These are phyloP conservation scores for Salix brachista DNA, from an alignment of 345 rosid species.

Conservation along the genomic window DNA sequence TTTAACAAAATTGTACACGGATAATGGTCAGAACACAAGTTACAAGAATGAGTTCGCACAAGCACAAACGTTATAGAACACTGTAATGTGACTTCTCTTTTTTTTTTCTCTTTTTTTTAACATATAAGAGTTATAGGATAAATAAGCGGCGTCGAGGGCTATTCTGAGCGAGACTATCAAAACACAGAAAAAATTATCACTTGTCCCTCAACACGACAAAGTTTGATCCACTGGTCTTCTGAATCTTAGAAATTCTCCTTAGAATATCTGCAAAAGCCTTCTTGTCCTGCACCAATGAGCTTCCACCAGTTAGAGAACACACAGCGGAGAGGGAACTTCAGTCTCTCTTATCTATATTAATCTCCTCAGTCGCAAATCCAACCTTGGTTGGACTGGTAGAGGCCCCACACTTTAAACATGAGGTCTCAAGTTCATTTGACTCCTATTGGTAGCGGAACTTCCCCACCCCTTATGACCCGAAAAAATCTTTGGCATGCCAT, in stretches of 20 bases:
- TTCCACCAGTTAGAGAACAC: not conserved
- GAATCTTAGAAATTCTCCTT: slow-evolving; percentile 83
- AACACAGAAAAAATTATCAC: slow-evolving; percentile 13
- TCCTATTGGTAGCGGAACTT: not conserved
- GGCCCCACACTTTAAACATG: not conserved
- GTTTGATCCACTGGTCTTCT: slow-evolving; percentile 67
- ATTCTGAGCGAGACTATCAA: not conserved
- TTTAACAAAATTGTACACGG: not conserved
- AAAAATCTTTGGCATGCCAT: not conserved
- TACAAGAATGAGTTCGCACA: not conserved
- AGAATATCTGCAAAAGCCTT: slow-evolving; percentile 69
- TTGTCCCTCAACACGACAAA: slow-evolving; percentile 72
- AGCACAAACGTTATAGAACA: not conserved
- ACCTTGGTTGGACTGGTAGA: not conserved
- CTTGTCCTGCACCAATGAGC: slow-evolving; percentile 61
- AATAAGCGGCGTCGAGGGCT: not conserved
- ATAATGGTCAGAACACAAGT: not conserved
- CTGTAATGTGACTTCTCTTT: not conserved
- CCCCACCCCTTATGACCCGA: not conserved
- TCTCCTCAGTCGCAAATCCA: not conserved
- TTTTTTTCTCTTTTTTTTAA: not conserved
- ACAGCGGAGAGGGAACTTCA: not conserved
- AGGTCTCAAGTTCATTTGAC: no score
- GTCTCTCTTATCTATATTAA: not conserved
- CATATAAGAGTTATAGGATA: not conserved